These are phyloP conservation scores for Colletotrichum sp. DNA, from an alignment of 2,329 filamentous ascomycete species.

Conservation along the genomic window DNA sequence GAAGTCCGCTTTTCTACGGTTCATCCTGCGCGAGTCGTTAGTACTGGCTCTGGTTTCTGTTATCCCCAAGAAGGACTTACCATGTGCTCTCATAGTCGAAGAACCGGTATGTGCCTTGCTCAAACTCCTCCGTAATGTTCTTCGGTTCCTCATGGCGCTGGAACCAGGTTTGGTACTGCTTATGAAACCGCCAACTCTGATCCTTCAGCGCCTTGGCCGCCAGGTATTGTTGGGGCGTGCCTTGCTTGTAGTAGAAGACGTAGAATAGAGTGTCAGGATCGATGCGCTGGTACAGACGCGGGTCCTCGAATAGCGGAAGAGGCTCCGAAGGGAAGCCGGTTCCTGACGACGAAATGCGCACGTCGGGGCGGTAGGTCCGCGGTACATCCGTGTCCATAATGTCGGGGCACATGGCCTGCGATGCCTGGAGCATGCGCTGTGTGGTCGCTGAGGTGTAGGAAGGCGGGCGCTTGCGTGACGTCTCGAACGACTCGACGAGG, in stretches of 20 bases:
- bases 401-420: constrained; percentile 76
- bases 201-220: constrained; percentile 97
- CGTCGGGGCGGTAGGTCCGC: constrained; percentile 82
- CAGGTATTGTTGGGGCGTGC: constrained; percentile 92
- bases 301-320: constrained; percentile 90
- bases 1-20: constrained; percentile 95
- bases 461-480: constrained; percentile 73
- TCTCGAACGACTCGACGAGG: constrained; percentile 88
- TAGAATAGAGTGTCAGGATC: constrained; percentile 98
- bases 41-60: constrained; percentile 20
- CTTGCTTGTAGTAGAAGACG: constrained; percentile 98
- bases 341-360: constrained; percentile 75
- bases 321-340: constrained; percentile 92
- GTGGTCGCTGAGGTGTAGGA: constrained; percentile 69
- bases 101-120: constrained; percentile 98
- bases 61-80: constrained; percentile 57
- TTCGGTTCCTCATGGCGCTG: constrained; percentile 98
- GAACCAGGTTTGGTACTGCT: constrained; percentile 99
- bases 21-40: constrained; percentile 75
- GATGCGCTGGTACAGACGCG: constrained; percentile 83
- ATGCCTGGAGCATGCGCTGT: constrained; percentile 76
- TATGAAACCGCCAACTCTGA: constrained; percentile 99
- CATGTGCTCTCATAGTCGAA: constrained; percentile 99
- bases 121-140: constrained; percentile 97
- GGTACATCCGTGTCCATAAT: constrained; percentile 81